Conservation (phyloP, 2,329 filamentous ascomycete genomes). For the Lachnellula cervina region DNA sequence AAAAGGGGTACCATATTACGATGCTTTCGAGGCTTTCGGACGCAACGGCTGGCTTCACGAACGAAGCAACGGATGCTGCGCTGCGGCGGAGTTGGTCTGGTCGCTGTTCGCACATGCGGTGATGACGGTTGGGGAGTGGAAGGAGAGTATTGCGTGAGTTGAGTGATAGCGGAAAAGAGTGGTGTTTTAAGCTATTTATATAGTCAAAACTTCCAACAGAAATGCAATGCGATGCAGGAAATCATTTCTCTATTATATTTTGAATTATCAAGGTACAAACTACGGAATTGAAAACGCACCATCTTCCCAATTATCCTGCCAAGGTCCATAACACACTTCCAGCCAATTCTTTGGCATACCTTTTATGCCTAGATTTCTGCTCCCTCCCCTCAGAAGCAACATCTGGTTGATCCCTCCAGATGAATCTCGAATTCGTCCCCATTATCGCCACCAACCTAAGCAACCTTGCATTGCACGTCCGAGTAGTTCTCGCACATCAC, state of each 20-base stretch:
- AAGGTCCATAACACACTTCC: conserved; percentile 16
- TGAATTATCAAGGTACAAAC: neutral
- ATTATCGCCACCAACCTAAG: conserved; percentile 5
- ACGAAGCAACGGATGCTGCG: conserved; percentile 18
- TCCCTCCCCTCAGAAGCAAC: conserved; percentile 17
- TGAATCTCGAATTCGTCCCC: conserved; percentile 22
- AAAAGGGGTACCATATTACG: conserved; percentile 25
- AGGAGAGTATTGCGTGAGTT: conserved; percentile 8
- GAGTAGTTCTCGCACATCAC: neutral
- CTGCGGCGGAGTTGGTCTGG: conserved; percentile 26
- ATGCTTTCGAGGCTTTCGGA: conserved; percentile 27
- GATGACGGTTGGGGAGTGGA: conserved; percentile 23
- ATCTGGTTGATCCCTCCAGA: conserved; percentile 22
- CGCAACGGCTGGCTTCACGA: conserved; percentile 25
- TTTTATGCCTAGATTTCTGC: conserved; percentile 15
- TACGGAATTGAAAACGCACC: conserved; percentile 1
- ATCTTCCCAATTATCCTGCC: conserved; percentile 16
- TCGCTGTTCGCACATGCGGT: conserved; percentile 26
- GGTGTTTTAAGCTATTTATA: too few relatives aligned
- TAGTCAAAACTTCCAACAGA: neutral
- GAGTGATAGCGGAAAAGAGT: too few relatives aligned
- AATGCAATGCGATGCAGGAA: neutral
- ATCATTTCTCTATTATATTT: too few relatives aligned
- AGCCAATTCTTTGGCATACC: conserved; percentile 22
- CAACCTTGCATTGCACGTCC: conserved; percentile 10